Base-by-base conservation (phyloP, 768 basidiomycete species). In the Holtermannia corniformis region DNA sequence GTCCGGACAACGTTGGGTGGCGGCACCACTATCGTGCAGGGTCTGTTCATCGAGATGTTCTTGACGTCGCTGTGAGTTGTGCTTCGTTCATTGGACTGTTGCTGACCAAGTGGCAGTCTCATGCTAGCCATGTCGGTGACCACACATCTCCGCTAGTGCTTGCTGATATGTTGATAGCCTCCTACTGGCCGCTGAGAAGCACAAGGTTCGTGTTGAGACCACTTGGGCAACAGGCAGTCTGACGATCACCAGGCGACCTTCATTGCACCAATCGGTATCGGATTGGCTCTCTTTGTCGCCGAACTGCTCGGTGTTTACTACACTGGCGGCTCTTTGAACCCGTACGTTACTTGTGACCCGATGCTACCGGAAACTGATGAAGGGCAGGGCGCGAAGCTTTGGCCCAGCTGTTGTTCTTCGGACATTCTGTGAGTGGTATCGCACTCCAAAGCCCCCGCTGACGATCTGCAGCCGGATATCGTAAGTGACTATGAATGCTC, bases 261-360 rank as follows among this genome's bases (percentile, higher is more conserved):
- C 61, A 65, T 76, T 25, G 74, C 75, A 11, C 75, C 75, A 0
- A 68, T 76, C 57, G 75, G 74, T 46, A 76, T 76, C 49, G 74
- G 74, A 49, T 63, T 71, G 4, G 63, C 72, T 14, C 57, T 72
- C 5, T 72, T 71, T 54, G 58, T 72, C 22, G 70, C 70, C n/a
- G 70, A 72, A 47, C 51, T 72, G 11, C 51, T 70, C 13, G 65
- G 68, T 23, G 70, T 72, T 0, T 72, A 72, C 47, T 72, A 72
- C 52, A 70, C 70, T 24, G 70, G 70, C n/a, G 70, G 70, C 14
- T 72, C 70, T 0, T 55, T 72, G 40, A 72, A 72, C 52, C 70
- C 70, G 23, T 43, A 11, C 7, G 43, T 47, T 26, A 13, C 10
- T 44, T 21, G 22, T 44, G 22, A 13, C 46, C 23, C 24, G 5